Percentiles rank a stretch among this genome's conserved stretches.
phyloP scores from a whole-genome alignment of 306 rosid genomes.

The Astragalus glycyphyllos region DNA sequence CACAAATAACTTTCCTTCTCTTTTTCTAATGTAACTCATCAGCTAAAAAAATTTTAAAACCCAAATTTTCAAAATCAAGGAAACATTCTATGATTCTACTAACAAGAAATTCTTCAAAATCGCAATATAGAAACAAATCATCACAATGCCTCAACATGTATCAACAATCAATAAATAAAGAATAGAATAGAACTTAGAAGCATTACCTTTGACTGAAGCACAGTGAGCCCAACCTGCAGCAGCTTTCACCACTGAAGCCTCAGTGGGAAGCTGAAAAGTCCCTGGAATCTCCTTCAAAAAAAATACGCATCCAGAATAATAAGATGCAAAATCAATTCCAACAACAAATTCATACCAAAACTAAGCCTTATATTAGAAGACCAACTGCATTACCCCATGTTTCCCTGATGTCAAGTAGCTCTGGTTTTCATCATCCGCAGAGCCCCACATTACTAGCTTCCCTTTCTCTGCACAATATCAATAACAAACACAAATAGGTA shows the following conservation, averaged over 20 bases:
- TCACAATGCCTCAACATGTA: background rate
- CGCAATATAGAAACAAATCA: background rate
- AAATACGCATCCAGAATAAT: constrained; percentile 43
- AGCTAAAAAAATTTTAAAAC: background rate
- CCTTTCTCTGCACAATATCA: constrained; percentile 59
- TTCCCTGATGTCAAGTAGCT: constrained; percentile 74
- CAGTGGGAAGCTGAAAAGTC: constrained; percentile 68
- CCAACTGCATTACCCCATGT: constrained; percentile 75
- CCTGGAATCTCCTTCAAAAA: constrained; percentile 84
- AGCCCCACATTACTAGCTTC: constrained; percentile 88
- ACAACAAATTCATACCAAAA: constrained; percentile 35
- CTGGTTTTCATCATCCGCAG: constrained; percentile 76
- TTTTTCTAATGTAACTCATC: background rate
- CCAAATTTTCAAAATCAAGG: constrained; percentile 4
- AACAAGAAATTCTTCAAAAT: background rate
- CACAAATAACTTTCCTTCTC: background rate
- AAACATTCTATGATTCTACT: background rate
- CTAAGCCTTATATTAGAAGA: constrained; percentile 33
- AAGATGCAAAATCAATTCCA: constrained; percentile 59
- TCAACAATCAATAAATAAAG: background rate
- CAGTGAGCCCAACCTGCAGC: constrained; percentile 98
- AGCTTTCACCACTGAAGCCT: constrained; percentile 70
- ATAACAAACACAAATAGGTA: constrained; percentile 22
- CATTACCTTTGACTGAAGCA: constrained; percentile 69
- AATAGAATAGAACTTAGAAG: background rate